Evolutionary conservation across 192 early-diverging fungal species (phyloP), one percentile per base, ranked within the genome.

Genomic region (Coemansia sp.): DNA sequence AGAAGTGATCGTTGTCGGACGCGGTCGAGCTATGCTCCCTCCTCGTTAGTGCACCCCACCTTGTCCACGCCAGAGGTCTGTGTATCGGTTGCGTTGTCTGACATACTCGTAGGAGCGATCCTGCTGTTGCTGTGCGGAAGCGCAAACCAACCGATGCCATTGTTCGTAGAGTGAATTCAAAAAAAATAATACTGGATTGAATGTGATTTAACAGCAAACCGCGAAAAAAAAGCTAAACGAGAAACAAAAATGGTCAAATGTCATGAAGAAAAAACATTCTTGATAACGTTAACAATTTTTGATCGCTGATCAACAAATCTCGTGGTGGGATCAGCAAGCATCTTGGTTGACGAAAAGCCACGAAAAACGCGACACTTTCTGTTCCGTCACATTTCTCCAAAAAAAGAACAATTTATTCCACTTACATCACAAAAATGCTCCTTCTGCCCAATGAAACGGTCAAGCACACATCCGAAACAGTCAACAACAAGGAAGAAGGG

Each of bases 401-500:
- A 10, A 25, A 25, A 10, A 15, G 11, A 25, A 48, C 8, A 25
- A 9, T 48, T 48, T 36, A 36, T 15, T 48, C 25, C 15, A 10
- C 4, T 48, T 25, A 0, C 45, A 25, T 23, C 4, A 41, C 38
- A 41, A 41, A 41, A 9, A 63, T 74, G 72, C 52, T 68, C 38
- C 57, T 68, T 25, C 44, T 68, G 5, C 71, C 71, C 0, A 65
- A 69, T 0, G 79, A 81, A 50, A 19, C 62, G 3, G 41, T 72
- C 14, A 69, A 65, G 41, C 59, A 68, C 30, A 62, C 72, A 5
- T 81, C 79, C 27, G 52, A 60, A 22, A 69, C 79, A 11, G 17
- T 41, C 2, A 59, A 19, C 50, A 72, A 79, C 38, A 78, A 72
- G 41, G 62, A 60, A 14, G 62, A 74, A 5, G 85, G 85, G n/a